Evolutionary conservation across 495 filamentous ascomycete species (phyloP).

Genomic region (Hypoxylon fragiforme): DNA sequence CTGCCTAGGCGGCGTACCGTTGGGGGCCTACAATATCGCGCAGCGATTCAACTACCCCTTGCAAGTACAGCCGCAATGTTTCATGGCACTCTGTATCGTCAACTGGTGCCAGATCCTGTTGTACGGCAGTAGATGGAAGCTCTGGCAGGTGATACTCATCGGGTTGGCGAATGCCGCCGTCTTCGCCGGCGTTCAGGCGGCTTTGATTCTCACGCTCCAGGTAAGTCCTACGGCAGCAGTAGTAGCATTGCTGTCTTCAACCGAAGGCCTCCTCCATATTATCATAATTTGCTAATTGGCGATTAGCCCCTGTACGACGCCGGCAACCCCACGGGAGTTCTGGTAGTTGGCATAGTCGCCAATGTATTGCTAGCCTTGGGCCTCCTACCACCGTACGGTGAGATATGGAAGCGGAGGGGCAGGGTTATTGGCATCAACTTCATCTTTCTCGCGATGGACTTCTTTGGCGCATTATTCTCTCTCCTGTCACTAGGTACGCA

Average conservation of each 20-base stretch:
- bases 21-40: slow-evolving; percentile 47
- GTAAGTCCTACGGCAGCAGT: too few relatives aligned
- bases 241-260: too few relatives aligned
- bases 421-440: slow-evolving; percentile 71
- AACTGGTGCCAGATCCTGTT: slow-evolving; percentile 68
- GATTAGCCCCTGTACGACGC: slow-evolving; percentile 53
- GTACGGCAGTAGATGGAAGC: slow-evolving; percentile 61
- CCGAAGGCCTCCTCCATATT: too few relatives aligned
- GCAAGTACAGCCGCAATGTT: slow-evolving; percentile 74
- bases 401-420: slow-evolving; percentile 71
- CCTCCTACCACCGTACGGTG: slow-evolving; percentile 70
- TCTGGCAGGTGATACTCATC: slow-evolving; percentile 53
- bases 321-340: slow-evolving; percentile 55
- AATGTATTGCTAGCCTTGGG: slow-evolving; percentile 62
- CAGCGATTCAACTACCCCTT: slow-evolving; percentile 76
- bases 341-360: slow-evolving; percentile 63
- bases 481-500: slow-evolving; percentile 67
- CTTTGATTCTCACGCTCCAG: slow-evolving; percentile 65
- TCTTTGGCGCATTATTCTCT: slow-evolving; percentile 72
- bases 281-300: slow-evolving; percentile 1
- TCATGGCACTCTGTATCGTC: slow-evolving; percentile 64
- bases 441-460: slow-evolving; percentile 71
- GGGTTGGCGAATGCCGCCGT: slow-evolving; percentile 43
- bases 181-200: slow-evolving; percentile 62
- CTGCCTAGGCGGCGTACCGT: slow-evolving; percentile 47